Evolutionary conservation across 441 rosid species (phyloP).

Genomic region (Gossypium trilobum): DNA sequence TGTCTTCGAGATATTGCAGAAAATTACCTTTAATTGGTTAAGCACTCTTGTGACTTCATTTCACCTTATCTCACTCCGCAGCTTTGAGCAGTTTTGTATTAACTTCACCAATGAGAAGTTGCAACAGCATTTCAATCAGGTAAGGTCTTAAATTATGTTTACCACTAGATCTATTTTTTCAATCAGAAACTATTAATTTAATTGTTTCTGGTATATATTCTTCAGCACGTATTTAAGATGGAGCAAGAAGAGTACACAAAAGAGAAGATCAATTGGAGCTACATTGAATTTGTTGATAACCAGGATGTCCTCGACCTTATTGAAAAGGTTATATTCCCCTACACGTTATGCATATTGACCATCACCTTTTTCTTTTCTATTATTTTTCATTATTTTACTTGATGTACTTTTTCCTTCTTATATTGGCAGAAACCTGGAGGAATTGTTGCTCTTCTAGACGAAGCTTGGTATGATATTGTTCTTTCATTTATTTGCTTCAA

Average conservation of each 20-base stretch:
- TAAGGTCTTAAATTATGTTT: slow-evolving; percentile 18
- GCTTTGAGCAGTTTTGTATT: slow-evolving; percentile 97
- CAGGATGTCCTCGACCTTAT: slow-evolving; percentile 95
- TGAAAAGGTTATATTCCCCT: slow-evolving; percentile 54
- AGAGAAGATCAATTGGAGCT: slow-evolving; percentile 91
- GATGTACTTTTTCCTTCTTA: neutral
- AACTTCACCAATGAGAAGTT: slow-evolving; percentile 96
- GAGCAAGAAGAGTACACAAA: slow-evolving; percentile 97
- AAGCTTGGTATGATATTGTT: slow-evolving; percentile 68
- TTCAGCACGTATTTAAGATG: slow-evolving; percentile 98
- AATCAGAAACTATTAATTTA: slow-evolving; percentile 7
- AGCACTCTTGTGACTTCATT: slow-evolving; percentile 7
- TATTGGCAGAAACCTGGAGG: slow-evolving; percentile 91
- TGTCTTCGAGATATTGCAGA: neutral
- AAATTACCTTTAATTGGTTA: neutral
- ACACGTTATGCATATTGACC: neutral
- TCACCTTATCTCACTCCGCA: slow-evolving; percentile 29
- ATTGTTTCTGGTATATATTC: slow-evolving; percentile 16
- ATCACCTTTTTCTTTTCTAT: neutral
- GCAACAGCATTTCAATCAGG: slow-evolving; percentile 99
- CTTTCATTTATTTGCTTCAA: neutral
- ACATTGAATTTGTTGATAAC: slow-evolving; percentile 96
- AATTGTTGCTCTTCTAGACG: slow-evolving; percentile 87
- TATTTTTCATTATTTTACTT: neutral
- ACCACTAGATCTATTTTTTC: neutral